Percentiles rank a stretch among this genome's conserved stretches.
phyloP scores from a whole-genome alignment of 2,329 filamentous ascomycete genomes.

The Venturia carpophila region DNA sequence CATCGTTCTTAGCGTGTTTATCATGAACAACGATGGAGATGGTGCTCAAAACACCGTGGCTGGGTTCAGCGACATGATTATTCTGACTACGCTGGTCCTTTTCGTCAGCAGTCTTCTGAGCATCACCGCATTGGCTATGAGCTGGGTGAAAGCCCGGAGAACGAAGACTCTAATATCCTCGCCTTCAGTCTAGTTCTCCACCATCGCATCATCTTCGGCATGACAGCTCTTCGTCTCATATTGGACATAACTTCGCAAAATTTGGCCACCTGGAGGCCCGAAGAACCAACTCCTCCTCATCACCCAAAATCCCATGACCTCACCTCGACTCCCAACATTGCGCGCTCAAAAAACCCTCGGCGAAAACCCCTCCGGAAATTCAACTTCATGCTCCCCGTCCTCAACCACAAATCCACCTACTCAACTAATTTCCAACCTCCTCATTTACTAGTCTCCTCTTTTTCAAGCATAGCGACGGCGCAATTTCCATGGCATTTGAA shows the following conservation, averaged over 20 bases:
- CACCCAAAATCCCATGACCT: too few species aligned
- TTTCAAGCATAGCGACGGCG: constrained; percentile 5
- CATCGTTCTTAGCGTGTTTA: not conserved
- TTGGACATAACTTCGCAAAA: not conserved
- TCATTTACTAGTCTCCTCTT: not conserved
- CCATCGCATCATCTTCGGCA: not conserved
- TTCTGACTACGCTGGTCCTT: not conserved
- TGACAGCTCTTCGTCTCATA: not conserved
- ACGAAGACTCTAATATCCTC: not conserved
- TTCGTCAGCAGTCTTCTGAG: not conserved
- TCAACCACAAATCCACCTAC: not conserved
- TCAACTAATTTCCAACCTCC: not conserved
- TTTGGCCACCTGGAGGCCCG: not conserved
- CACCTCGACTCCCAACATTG: not conserved
- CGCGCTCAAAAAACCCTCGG: not conserved
- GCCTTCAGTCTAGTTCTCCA: not conserved
- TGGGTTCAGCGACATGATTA: not conserved
- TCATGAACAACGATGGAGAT: constrained; percentile 12
- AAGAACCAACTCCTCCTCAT: not conserved
- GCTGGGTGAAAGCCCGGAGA: constrained; percentile 1
- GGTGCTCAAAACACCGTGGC: not conserved
- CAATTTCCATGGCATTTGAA: not conserved
- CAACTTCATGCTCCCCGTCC: not conserved
- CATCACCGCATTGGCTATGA: not conserved
- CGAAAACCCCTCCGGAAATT: not conserved